Conservation (phyloP, 768 basidiomycete species). For the Serendipita sp. region DNA sequence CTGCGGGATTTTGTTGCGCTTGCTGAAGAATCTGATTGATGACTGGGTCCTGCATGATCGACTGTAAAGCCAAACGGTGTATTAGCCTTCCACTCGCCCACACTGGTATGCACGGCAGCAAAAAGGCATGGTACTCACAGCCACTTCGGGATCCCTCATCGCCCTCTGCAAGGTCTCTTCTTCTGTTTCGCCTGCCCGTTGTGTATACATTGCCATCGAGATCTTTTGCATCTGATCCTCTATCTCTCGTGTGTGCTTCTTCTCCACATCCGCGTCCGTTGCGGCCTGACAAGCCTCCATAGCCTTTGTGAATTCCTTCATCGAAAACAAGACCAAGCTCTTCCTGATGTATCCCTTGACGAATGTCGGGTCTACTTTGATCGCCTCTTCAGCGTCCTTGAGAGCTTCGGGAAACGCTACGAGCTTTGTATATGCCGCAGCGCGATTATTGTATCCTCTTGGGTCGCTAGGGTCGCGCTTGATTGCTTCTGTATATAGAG, state of each 20-base stretch:
- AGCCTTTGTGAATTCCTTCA: slow-evolving; percentile 85
- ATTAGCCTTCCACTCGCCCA: not conserved
- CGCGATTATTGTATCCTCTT: slow-evolving; percentile 91
- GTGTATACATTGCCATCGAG: slow-evolving; percentile 58
- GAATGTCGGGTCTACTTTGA: slow-evolving; percentile 77
- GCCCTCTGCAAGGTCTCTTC: slow-evolving; percentile 86
- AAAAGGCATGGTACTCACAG: not conserved
- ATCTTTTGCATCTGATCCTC: slow-evolving; percentile 63
- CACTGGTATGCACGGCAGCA: not conserved
- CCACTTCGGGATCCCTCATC: slow-evolving; percentile 51
- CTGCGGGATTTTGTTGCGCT: slow-evolving; percentile 74
- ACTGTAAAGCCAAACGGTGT: slow-evolving; percentile 24
- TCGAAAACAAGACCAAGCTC: slow-evolving; percentile 62
- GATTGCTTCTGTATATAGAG: slow-evolving; percentile 87
- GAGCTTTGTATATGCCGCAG: slow-evolving; percentile 94
- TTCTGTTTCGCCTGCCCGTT: slow-evolving; percentile 73
- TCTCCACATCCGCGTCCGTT: slow-evolving; percentile 53
- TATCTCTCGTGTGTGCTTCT: slow-evolving; percentile 74
- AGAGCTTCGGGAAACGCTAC: slow-evolving; percentile 85
- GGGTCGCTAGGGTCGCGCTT: slow-evolving; percentile 86
- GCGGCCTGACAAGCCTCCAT: slow-evolving; percentile 60
- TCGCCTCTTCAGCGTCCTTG: slow-evolving; percentile 88
- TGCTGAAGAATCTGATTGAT: slow-evolving; percentile 91
- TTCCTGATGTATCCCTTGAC: slow-evolving; percentile 97
- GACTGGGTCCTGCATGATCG: slow-evolving; percentile 76